phyloP scores from a whole-genome alignment of 495 filamentous ascomycete species.

The Cercophora sp. region DNA sequence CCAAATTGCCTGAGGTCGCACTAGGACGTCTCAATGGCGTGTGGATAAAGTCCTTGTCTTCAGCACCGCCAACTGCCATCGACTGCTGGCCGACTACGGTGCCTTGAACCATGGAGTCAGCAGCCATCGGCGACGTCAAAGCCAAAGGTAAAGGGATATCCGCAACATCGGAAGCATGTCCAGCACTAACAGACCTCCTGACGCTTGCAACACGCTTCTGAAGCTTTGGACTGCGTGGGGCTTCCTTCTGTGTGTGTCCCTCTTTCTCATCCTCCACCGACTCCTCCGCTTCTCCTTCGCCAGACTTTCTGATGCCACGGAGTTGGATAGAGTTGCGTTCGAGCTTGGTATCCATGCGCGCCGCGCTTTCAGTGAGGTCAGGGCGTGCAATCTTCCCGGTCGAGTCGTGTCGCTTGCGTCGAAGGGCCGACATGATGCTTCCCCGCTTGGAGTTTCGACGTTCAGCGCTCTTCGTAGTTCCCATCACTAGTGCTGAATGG shows the following conservation, averaged over 20 bases:
- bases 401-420: slow-evolving; percentile 41
- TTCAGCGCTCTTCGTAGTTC: background rate
- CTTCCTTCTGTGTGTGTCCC: background rate
- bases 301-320: slow-evolving; percentile 17
- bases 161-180: background rate
- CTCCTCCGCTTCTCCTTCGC: slow-evolving; percentile 1
- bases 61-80: background rate
- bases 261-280: slow-evolving; percentile 2
- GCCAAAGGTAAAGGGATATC: background rate
- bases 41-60: slow-evolving; percentile 6
- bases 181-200: slow-evolving; percentile 1
- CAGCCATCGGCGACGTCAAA: background rate
- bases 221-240: slow-evolving; percentile 25
- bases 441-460: slow-evolving; percentile 19
- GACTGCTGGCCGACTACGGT: too few relatives aligned
- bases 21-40: slow-evolving; percentile 16
- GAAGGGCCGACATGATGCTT: slow-evolving; percentile 44
- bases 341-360: slow-evolving; percentile 47
- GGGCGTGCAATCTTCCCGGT: slow-evolving; percentile 40
- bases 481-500: slow-evolving; percentile 18
- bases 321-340: slow-evolving; percentile 47
- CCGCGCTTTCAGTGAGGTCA: slow-evolving; percentile 43
- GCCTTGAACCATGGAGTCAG: too few relatives aligned
- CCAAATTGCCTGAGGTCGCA: slow-evolving; percentile 29
- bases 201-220: slow-evolving; percentile 29